phyloP scores from a whole-genome alignment of 2,329 filamentous ascomycete genomes.

The Fusarium sp. region DNA sequence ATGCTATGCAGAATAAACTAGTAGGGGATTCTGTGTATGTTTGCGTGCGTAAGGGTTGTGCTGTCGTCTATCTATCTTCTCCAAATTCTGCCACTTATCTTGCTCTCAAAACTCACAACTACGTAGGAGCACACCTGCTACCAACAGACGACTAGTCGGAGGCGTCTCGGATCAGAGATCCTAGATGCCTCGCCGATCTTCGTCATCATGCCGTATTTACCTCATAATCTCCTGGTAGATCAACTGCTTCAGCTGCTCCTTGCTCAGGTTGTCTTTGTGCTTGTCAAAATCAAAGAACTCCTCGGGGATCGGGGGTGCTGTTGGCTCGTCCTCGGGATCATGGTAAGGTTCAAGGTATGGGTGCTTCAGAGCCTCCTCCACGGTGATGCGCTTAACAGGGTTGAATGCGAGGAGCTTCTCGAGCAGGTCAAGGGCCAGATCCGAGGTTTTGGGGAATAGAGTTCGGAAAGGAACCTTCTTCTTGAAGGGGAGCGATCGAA shows the following conservation, averaged over 20 bases:
- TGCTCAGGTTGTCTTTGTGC: constrained; percentile 98
- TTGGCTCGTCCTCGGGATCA: constrained; percentile 97
- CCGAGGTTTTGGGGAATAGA: constrained; percentile 99
- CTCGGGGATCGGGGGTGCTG: constrained; percentile 93
- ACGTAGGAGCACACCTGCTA: constrained; percentile 2
- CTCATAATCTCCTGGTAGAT: constrained; percentile 97
- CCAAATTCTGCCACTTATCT: constrained; percentile 23
- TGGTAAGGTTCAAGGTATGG: constrained; percentile 99
- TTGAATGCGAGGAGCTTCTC: constrained; percentile 98
- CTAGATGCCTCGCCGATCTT: not conserved
- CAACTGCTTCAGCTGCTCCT: constrained; percentile 96
- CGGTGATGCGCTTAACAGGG: constrained; percentile 97
- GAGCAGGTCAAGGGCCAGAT: constrained; percentile 89
- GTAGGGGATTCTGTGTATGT: constrained; percentile 17
- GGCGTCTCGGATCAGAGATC: constrained; percentile 19
- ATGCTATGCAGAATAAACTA: constrained; percentile 23
- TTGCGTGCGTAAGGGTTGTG: constrained; percentile 19
- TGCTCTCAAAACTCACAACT: constrained; percentile 13
- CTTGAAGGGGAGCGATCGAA: constrained; percentile 97
- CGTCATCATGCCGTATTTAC: constrained; percentile 44
- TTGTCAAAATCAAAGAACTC: constrained; percentile 99
- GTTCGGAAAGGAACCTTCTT: constrained; percentile 99
- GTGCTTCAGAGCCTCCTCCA: constrained; percentile 96
- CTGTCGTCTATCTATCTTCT: constrained; percentile 35
- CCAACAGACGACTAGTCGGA: not conserved